A percentile compares a stretch with the other conserved stretches of the same genome.
Conservation (phyloP, 352 stramenopile genomes). For the Thraustochytrium striatum region DNA sequence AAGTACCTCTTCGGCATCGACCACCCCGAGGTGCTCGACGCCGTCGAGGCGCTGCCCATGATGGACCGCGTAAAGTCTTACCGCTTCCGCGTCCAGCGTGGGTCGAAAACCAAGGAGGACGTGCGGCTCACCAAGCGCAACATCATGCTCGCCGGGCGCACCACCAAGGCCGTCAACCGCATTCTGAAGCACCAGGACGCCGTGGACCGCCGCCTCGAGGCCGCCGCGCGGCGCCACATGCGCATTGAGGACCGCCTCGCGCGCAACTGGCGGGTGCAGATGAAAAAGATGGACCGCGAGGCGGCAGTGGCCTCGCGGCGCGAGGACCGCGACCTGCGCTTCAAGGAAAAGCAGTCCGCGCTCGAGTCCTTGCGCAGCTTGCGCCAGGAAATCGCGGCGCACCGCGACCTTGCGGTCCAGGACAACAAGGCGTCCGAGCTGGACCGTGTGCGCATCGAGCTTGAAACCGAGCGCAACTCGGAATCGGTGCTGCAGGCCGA, state of each 20-base stretch:
- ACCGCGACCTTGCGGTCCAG: not conserved
- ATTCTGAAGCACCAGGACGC: constrained; percentile 47
- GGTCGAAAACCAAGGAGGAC: constrained; percentile 31
- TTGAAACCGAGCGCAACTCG: constrained; percentile 24
- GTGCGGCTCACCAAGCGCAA: constrained; percentile 11
- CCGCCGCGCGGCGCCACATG: constrained; percentile 41
- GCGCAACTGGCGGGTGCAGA: constrained; percentile 37
- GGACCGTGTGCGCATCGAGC: not conserved
- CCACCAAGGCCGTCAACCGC: constrained; percentile 13
- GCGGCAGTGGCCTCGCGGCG: not conserved
- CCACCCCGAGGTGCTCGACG: constrained; percentile 9
- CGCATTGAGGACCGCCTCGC: constrained; percentile 47
- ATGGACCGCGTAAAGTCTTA: constrained; percentile 44
- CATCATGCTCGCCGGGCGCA: not conserved
- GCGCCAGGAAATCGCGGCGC: constrained; percentile 43
- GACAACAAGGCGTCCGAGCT: constrained; percentile 21
- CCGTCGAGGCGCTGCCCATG: constrained; percentile 31
- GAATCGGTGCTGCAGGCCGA: constrained; percentile 4
- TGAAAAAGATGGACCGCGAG: constrained; percentile 13
- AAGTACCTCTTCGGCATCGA: constrained; percentile 48
- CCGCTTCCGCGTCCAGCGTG: constrained; percentile 21
- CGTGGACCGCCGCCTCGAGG: constrained; percentile 35
- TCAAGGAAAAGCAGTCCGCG: constrained; percentile 32
- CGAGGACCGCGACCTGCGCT: constrained; percentile 25
- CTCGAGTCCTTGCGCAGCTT: constrained; percentile 28